phyloP scores from a whole-genome alignment of 106 monocot species.

The Vanilla planifolia region DNA sequence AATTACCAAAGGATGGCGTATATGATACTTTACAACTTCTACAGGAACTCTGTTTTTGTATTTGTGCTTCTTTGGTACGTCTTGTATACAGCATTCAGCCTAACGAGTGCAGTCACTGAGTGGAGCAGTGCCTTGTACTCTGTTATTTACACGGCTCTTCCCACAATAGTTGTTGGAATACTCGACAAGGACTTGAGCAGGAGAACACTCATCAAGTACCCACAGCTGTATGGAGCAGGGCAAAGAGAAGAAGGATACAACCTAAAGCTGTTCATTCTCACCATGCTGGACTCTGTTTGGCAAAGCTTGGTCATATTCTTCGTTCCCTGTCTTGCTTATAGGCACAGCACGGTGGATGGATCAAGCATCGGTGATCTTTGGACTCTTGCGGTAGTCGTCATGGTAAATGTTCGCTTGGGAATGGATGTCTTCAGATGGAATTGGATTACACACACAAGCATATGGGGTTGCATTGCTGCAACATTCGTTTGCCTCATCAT shows the following conservation, averaged over 20 bases:
- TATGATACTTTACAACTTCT: constrained; percentile 74
- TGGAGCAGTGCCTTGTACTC: constrained; percentile 74
- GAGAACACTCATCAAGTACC: constrained; percentile 72
- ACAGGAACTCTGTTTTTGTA: constrained; percentile 48
- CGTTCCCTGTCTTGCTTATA: constrained; percentile 57
- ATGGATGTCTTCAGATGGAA: constrained; percentile 83
- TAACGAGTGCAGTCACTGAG: constrained; percentile 55
- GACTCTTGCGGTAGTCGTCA: constrained; percentile 53
- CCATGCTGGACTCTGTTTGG: constrained; percentile 81
- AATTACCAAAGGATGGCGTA: constrained; percentile 72
- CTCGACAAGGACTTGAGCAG: constrained; percentile 85
- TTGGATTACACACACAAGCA: constrained; percentile 53
- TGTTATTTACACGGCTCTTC: constrained; percentile 65
- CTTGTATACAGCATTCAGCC: constrained; percentile 63
- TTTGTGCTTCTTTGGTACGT: constrained; percentile 50
- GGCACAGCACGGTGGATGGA: constrained; percentile 47
- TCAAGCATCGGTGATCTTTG: constrained; percentile 71
- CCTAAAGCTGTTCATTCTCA: constrained; percentile 48
- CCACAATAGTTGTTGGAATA: constrained; percentile 74
- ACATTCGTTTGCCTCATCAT: constrained; percentile 49
- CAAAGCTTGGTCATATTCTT: constrained; percentile 71
- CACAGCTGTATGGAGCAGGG: constrained; percentile 76
- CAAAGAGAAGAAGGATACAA: constrained; percentile 89
- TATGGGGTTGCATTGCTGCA: constrained; percentile 71
- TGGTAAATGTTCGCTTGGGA: constrained; percentile 73